Evolutionary conservation across 441 rosid species (phyloP).

Genomic region (Jatropha podagrica): DNA sequence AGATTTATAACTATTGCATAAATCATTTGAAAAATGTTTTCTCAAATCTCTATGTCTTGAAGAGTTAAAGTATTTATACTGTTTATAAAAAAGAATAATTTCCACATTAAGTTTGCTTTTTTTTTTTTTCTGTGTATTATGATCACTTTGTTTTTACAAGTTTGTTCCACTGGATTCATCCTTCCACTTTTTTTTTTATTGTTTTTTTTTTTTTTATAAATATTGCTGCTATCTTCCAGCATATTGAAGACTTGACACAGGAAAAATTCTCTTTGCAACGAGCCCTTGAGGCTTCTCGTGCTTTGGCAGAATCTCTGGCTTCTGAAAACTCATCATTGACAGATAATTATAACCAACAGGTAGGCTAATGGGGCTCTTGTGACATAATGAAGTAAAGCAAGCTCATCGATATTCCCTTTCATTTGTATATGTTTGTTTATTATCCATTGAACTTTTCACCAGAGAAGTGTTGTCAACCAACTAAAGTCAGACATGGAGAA

Average conservation of each 20-base stretch:
- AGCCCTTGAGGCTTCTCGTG: constrained; percentile 87
- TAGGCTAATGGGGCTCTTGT: constrained; percentile 23
- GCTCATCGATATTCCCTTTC: too few relatives aligned
- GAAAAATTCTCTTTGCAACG: constrained; percentile 89
- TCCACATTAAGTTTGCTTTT: background rate
- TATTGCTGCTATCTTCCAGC: constrained; percentile 44
- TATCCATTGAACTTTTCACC: constrained; percentile 25
- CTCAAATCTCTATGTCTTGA: background rate
- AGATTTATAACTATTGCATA: background rate
- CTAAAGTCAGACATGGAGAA: constrained; percentile 85
- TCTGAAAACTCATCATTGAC: constrained; percentile 87
- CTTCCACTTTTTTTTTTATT: background rate
- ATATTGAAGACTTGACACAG: constrained; percentile 91
- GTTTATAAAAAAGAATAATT: background rate
- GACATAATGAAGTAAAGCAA: background rate
- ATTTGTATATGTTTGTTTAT: constrained; percentile 6
- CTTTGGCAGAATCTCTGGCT: constrained; percentile 85
- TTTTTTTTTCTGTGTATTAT: background rate
- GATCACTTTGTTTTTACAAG: background rate
- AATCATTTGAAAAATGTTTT: background rate
- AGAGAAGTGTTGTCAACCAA: constrained; percentile 92
- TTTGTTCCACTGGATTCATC: constrained; percentile 5
- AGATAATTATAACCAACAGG: constrained; percentile 90
- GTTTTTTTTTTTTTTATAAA: background rate
- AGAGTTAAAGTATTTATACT: background rate